A percentile compares a stretch with the other conserved stretches of the same genome.
Conservation (phyloP, 2,329 filamentous ascomycete genomes). For the Berkeleyomyces basicola region DNA sequence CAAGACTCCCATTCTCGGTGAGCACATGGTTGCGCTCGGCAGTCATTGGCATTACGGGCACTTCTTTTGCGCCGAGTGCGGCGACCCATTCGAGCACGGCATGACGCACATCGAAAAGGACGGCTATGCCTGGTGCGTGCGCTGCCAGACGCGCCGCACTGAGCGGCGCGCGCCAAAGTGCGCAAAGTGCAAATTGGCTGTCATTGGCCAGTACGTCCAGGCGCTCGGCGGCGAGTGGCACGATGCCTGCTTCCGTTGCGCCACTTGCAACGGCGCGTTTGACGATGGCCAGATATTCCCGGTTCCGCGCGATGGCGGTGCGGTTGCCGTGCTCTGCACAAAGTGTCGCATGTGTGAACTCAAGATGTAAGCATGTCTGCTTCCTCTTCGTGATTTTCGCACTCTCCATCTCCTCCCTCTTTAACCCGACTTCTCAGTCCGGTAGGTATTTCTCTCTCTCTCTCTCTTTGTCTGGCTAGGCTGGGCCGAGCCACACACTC, state of each 20-base stretch:
- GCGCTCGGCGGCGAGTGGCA: conserved; percentile 91
- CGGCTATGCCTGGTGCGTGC: conserved; percentile 91
- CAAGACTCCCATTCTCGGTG: conserved; percentile 88
- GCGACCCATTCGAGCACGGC: conserved; percentile 70
- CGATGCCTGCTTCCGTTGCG: conserved; percentile 75
- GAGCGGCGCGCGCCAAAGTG: conserved; percentile 81
- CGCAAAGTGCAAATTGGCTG: conserved; percentile 63
- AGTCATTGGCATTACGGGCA: conserved; percentile 95
- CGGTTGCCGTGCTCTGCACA: conserved; percentile 42
- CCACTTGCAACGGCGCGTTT: conserved; percentile 41
- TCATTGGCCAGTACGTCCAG: conserved; percentile 78
- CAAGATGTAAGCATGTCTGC: conserved; percentile 27
- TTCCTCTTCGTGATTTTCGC: not conserved
- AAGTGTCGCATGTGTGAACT: conserved; percentile 41
- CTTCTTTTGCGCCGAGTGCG: conserved; percentile 98
- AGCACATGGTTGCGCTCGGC: conserved; percentile 84
- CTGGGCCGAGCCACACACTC: not conserved
- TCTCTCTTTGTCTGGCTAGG: not conserved
- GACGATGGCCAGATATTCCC: conserved; percentile 51
- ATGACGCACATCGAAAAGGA: conserved; percentile 79
- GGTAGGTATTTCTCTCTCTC: not conserved
- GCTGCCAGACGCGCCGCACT: conserved; percentile 81
- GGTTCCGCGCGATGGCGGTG: conserved; percentile 28
- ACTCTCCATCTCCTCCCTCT: not conserved
- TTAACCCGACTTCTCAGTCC: not conserved